Percentiles rank a stretch among this genome's conserved stretches.
phyloP scores from a whole-genome alignment of 2,329 filamentous ascomycete species.

The Chaetomium globosum region DNA sequence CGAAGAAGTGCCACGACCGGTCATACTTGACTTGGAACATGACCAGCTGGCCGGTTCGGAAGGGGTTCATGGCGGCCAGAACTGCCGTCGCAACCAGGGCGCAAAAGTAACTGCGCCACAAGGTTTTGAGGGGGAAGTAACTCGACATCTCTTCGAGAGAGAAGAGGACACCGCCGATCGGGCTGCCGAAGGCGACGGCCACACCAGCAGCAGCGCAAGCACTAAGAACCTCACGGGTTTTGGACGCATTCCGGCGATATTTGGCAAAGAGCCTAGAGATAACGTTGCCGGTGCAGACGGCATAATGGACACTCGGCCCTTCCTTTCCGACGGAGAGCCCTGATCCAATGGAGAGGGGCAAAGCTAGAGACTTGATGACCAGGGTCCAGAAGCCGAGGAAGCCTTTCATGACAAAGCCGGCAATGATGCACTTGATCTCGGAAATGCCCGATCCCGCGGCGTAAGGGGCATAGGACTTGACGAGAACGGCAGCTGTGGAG shows the following conservation, averaged over 20 bases:
- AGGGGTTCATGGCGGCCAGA: conserved; percentile 93
- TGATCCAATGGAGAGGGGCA: conserved; percentile 90
- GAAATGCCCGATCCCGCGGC: conserved; percentile 96
- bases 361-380: conserved; percentile 86
- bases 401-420: conserved; percentile 98
- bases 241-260: conserved; percentile 87
- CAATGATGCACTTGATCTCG: conserved; percentile 99
- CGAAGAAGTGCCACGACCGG: conserved; percentile 96
- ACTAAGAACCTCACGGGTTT: conserved; percentile 91
- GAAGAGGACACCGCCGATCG: conserved; percentile 94
- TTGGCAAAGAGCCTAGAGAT: conserved; percentile 92
- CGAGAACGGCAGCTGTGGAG: conserved; percentile 77
- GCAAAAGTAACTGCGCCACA: conserved; percentile 98
- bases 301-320: conserved; percentile 97
- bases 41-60: conserved; percentile 93
- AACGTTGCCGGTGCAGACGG: conserved; percentile 95
- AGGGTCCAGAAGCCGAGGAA: conserved; percentile 92
- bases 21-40: conserved; percentile 99
- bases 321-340: conserved; percentile 96
- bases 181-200: conserved; percentile 94
- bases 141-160: conserved; percentile 97
- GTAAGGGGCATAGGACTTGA: conserved; percentile 91
- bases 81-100: conserved; percentile 92
- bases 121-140: conserved; percentile 93
- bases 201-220: conserved; percentile 94